Base-by-base conservation (phyloP, 2,329 filamentous ascomycete genomes). In the Pseudofabraea citricarpa region DNA sequence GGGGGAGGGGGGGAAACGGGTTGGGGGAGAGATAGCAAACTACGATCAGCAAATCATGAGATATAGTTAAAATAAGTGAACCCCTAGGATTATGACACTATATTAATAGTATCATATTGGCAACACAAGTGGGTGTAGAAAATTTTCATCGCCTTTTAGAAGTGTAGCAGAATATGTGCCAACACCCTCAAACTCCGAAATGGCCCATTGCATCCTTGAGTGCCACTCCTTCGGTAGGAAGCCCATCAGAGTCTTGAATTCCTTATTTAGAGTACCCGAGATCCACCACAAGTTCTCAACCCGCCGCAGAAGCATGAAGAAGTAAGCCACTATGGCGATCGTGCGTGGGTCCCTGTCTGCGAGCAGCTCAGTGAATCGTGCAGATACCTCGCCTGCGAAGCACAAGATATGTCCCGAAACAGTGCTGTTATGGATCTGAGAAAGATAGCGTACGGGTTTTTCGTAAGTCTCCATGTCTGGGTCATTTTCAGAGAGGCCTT, bases 231-330 rank as follows among this genome's bases (percentile, higher is more conserved):
- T 40, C 6, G 53, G 51, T 15, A 57, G 19, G 20, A 45, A 15
- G 12, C 36, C 33, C 46, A 57, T 46, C n/a, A 57, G 16, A 19
- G 77, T 77, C 58, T 77, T 72, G 23, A 87, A 76, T 52, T 86
- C 77, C 38, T 77, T 74, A 6, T 74, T 71, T 12, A 79, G 74
- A 54, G 83, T 81, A 27, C 81, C 79, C 15, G 79, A 73, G 24
- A 85, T 65, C 83, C 83, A 87, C 83, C 83, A 87, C 13, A 81
- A 67, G 13, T 69, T 62, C 47, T 83, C 75, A 49, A 84, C 68
- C 24, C 73, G 72, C 56, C 81, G 81, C 36, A 86, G 67, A 27
- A 84, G 65, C 21, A 79, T 81, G 54, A 84, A 84, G 59, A 83
- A 85, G 58, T 77, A 81, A 6, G 80, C 81, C 2, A 85, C 70